Conservation (phyloP, 129 eudicot genomes). For the Tagetes patula region DNA sequence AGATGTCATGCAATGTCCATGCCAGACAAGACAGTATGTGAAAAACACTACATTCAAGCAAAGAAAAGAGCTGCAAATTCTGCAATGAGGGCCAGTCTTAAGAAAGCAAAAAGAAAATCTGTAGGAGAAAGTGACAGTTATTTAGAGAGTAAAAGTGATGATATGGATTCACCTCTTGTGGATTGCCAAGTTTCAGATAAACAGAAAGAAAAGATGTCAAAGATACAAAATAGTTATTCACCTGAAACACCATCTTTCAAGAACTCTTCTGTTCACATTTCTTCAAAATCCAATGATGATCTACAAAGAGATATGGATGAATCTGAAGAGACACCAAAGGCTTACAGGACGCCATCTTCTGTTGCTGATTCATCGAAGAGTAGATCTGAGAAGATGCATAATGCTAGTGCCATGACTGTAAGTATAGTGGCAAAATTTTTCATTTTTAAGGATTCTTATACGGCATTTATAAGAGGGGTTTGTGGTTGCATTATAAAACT, state of each 20-base stretch:
- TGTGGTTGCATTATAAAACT: not conserved
- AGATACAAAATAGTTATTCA: constrained; percentile 51
- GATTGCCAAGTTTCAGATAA: constrained; percentile 55
- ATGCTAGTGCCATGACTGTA: constrained; percentile 55
- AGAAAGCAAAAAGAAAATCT: constrained; percentile 72
- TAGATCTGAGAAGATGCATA: constrained; percentile 59
- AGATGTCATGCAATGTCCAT: constrained; percentile 99
- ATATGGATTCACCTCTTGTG: constrained; percentile 67
- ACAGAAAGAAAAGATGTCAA: constrained; percentile 53
- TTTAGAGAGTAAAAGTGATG: constrained; percentile 90
- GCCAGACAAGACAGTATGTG: constrained; percentile 99
- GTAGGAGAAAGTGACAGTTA: constrained; percentile 64
- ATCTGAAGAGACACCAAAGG: constrained; percentile 62
- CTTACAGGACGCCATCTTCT: constrained; percentile 59
- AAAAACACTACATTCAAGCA: constrained; percentile 94
- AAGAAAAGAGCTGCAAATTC: constrained; percentile 99
- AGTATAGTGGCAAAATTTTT: constrained; percentile 28
- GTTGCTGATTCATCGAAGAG: constrained; percentile 67
- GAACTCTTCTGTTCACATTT: constrained; percentile 43
- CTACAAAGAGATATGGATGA: constrained; percentile 50
- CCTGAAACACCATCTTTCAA: constrained; percentile 60
- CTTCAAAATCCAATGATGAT: constrained; percentile 55
- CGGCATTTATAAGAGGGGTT: not conserved
- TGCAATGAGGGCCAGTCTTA: constrained; percentile 82
- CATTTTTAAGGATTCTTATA: not conserved